These are phyloP conservation scores for Porogramme epimiltina DNA, from an alignment of 1,284 basidiomycete species.

Conservation along the genomic window DNA sequence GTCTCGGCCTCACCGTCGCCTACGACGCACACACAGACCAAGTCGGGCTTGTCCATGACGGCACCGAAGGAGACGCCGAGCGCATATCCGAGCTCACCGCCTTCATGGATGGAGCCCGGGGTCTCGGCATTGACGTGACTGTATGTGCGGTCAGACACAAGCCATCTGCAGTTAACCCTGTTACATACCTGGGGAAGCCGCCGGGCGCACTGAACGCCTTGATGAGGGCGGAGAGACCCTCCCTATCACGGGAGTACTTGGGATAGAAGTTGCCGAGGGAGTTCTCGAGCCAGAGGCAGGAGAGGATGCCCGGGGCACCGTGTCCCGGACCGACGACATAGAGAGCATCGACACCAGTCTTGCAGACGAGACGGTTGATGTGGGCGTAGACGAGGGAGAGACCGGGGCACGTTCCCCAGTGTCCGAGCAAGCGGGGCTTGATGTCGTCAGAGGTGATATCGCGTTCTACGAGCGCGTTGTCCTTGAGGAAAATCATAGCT, in stretches of 20 bases:
- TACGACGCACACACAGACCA: conserved; percentile 77
- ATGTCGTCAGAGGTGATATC: conserved; percentile 66
- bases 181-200: conserved; percentile 60
- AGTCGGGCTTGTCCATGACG: conserved; percentile 88
- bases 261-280: conserved; percentile 76
- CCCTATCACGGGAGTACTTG: conserved; percentile 63
- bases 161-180: neutral
- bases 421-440: conserved; percentile 78
- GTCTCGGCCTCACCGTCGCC: conserved; percentile 91
- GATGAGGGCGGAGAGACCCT: conserved; percentile 69
- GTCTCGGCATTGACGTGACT: conserved; percentile 80
- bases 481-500: conserved; percentile 83
- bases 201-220: conserved; percentile 65
- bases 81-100: conserved; percentile 89
- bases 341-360: conserved; percentile 58
- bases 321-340: conserved; percentile 81
- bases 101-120: conserved; percentile 88
- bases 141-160: conserved; percentile 6
- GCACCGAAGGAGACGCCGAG: conserved; percentile 83
- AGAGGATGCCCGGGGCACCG: conserved; percentile 80
- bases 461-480: conserved; percentile 70
- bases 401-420: conserved; percentile 81
- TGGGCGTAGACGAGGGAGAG: conserved; percentile 81
- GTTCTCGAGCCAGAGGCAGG: conserved; percentile 83
- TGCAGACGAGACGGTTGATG: conserved; percentile 73